phyloP scores from a whole-genome alignment of 805 yeast genomes.

The Grigorovia transvaalensis region DNA sequence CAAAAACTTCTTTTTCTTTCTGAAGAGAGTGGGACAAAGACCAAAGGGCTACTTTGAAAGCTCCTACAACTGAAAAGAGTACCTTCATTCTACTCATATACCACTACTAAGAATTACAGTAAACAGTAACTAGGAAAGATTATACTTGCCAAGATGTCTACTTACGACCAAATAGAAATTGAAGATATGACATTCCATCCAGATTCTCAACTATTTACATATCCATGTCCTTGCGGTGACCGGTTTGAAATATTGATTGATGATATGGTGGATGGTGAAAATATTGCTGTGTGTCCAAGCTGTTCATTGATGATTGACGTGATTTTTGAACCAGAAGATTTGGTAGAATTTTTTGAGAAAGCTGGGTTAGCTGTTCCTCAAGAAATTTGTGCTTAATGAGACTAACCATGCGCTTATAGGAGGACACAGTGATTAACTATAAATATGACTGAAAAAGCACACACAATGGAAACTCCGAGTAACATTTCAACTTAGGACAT shows the following conservation, averaged over 20 bases:
- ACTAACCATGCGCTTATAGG: too few relatives aligned
- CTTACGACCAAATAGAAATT: conserved; percentile 91
- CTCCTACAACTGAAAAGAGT: too few relatives aligned
- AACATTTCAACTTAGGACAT: too few relatives aligned
- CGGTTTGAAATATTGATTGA: conserved; percentile 76
- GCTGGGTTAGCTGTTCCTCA: conserved; percentile 24
- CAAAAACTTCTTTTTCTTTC: too few relatives aligned
- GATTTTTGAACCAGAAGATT: conserved; percentile 59
- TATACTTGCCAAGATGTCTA: conserved; percentile 34
- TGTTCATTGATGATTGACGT: conserved; percentile 91
- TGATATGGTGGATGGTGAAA: conserved; percentile 84
- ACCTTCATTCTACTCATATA: too few relatives aligned
- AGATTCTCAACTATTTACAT: conserved; percentile 68
- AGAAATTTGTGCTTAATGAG: not conserved
- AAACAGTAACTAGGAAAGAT: too few relatives aligned
- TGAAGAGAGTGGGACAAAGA: too few relatives aligned
- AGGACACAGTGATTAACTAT: too few relatives aligned
- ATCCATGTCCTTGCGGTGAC: conserved; percentile 99
- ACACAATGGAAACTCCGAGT: too few relatives aligned
- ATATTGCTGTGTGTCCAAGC: conserved; percentile 92
- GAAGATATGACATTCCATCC: conserved; percentile 93
- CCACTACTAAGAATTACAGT: too few relatives aligned
- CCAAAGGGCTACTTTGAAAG: too few relatives aligned
- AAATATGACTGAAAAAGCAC: not conserved
- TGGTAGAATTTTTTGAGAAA: conserved; percentile 34